Evolutionary conservation across 306 rosid species (phyloP).

Genomic region (Rosa chinensis): DNA sequence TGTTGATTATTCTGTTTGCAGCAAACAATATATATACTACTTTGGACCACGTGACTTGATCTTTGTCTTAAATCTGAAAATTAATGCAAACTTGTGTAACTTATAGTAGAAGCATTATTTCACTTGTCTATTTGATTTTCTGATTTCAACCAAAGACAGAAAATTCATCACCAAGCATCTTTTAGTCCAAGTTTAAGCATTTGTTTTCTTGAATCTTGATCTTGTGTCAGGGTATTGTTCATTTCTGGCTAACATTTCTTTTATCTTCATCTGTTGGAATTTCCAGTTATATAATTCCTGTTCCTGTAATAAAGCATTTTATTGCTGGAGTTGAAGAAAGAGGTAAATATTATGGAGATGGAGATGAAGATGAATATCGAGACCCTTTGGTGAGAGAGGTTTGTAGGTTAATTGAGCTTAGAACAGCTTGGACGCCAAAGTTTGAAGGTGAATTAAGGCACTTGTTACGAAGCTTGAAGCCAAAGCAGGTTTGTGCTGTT

Average conservation of each 20-base stretch:
- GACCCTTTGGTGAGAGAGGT: slow-evolving; percentile 73
- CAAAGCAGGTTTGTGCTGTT: slow-evolving; percentile 77
- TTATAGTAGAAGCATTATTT: background rate
- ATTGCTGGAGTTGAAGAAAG: slow-evolving; percentile 70
- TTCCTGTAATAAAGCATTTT: slow-evolving; percentile 90
- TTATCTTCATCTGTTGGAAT: slow-evolving; percentile 27
- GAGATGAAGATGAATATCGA: slow-evolving; percentile 53
- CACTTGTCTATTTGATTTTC: background rate
- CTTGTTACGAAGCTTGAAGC: slow-evolving; percentile 72
- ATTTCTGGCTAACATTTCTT: background rate
- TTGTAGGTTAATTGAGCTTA: slow-evolving; percentile 59
- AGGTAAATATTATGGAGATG: slow-evolving; percentile 58
- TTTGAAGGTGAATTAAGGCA: slow-evolving; percentile 63
- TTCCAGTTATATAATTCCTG: slow-evolving; percentile 87
- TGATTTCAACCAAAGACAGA: background rate
- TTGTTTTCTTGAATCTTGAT: background rate
- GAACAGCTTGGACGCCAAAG: slow-evolving; percentile 71
- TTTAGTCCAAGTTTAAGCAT: background rate
- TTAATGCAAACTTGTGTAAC: background rate
- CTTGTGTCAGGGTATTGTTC: background rate
- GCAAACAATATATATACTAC: background rate
- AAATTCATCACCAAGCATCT: background rate
- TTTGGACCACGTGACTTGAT: background rate
- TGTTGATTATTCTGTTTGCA: background rate
- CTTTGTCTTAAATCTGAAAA: background rate